phyloP scores from a whole-genome alignment of 2,329 filamentous ascomycete species.

The Setomelanomma holmii region DNA sequence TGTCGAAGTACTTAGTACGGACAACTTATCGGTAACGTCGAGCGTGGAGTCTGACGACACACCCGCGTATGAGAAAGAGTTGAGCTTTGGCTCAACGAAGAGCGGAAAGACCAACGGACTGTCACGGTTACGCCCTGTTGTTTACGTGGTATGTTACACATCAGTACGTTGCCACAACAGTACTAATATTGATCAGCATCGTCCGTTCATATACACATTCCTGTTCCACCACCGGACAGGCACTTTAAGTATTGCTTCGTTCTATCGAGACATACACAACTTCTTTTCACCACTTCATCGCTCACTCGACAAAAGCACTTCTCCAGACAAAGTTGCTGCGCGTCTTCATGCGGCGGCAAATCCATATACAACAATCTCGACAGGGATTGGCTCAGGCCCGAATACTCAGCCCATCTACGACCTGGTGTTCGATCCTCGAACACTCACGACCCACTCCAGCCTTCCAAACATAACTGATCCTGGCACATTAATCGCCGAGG shows the following conservation, averaged over 20 bases:
- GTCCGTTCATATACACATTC: conserved; percentile 79
- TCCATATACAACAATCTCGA: conserved; percentile 45
- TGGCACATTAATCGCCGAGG: conserved; percentile 51
- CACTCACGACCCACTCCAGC: conserved; percentile 65
- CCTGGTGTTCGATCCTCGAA: conserved; percentile 66
- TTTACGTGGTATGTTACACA: conserved; percentile 67
- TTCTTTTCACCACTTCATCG: conserved; percentile 59
- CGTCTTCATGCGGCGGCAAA: conserved; percentile 50
- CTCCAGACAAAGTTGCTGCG: conserved; percentile 49
- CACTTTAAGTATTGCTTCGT: conserved; percentile 54
- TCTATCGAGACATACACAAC: conserved; percentile 59
- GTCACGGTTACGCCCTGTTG: conserved; percentile 66
- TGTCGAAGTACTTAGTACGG: conserved; percentile 65
- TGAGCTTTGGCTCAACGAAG: conserved; percentile 11
- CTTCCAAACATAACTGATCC: conserved; percentile 69
- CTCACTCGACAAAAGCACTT: conserved; percentile 53
- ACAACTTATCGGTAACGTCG: conserved; percentile 12
- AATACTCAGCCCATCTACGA: conserved; percentile 62
- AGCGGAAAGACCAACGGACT: conserved; percentile 12
- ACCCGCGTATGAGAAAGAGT: conserved; percentile 27
- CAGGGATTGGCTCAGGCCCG: conserved; percentile 34
- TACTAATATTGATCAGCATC: conserved; percentile 51
- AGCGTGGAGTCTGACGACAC: conserved; percentile 27
- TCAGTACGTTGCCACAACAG: neutral
- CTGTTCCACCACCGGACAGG: conserved; percentile 70